These are phyloP conservation scores for Nepenthes gracilis DNA, from an alignment of 148 eudicot species.

Conservation along the genomic window DNA sequence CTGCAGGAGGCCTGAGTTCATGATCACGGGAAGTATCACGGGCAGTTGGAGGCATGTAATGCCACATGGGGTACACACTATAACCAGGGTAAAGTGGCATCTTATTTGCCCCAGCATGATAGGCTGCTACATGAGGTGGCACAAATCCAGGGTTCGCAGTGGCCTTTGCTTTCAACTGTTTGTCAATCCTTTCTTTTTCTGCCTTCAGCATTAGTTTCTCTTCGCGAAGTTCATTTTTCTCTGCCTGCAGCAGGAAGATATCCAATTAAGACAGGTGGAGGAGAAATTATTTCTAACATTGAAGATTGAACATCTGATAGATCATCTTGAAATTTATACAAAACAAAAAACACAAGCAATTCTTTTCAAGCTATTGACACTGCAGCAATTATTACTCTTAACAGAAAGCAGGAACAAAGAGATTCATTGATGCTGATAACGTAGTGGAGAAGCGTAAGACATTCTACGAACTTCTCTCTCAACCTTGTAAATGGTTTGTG, in stretches of 20 bases:
- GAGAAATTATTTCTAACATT: background rate
- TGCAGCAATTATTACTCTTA: too few species aligned
- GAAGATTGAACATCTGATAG: background rate
- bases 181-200: constrained; percentile 75
- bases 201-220: constrained; percentile 60
- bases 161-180: constrained; percentile 41
- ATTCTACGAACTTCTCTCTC: too few species aligned
- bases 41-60: constrained; percentile 53
- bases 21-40: constrained; percentile 78
- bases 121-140: constrained; percentile 38
- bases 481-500: too few species aligned
- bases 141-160: constrained; percentile 33
- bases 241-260: constrained; percentile 39
- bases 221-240: constrained; percentile 91
- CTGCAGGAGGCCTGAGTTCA: constrained; percentile 94
- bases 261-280: background rate
- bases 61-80: constrained; percentile 85
- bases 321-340: too few species aligned
- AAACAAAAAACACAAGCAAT: too few species aligned
- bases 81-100: constrained; percentile 67
- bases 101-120: constrained; percentile 51
- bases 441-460: too few species aligned
- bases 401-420: too few species aligned
- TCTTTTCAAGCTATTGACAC: too few species aligned
- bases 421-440: too few species aligned